Conservation (phyloP, 2,329 filamentous ascomycete species). For the Neofusicoccum laricinum region DNA sequence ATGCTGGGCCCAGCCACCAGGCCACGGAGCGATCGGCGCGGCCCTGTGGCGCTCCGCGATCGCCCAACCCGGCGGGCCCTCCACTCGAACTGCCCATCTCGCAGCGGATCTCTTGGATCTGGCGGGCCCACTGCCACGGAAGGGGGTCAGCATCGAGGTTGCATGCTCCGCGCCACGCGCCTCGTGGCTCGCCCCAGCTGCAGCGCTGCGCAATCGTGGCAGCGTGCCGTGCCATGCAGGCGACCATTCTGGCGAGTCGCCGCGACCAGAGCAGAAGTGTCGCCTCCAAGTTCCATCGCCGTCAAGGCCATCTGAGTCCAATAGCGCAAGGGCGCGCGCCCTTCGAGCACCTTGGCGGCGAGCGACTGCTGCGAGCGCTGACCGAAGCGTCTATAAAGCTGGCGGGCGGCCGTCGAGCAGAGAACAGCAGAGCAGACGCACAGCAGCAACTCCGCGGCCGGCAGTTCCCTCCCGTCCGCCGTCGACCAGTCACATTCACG, state of each 20-base stretch:
- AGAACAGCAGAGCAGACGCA: not conserved
- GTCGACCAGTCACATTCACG: conserved; percentile 6
- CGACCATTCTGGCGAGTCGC: conserved; percentile 15
- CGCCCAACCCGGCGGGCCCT: conserved; percentile 14
- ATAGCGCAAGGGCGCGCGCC: conserved; percentile 18
- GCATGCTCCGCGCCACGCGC: conserved; percentile 17
- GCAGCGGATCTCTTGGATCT: conserved; percentile 16
- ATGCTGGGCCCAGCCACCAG: conserved; percentile 17
- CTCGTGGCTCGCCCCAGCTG: conserved; percentile 15
- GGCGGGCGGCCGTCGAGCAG: not conserved
- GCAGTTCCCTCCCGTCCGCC: conserved; percentile 1
- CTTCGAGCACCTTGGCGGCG: conserved; percentile 1
- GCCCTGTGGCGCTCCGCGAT: conserved; percentile 14
- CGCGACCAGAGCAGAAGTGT: conserved; percentile 16
- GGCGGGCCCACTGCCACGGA: conserved; percentile 16
- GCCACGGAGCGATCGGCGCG: conserved; percentile 16
- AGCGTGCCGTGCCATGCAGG: conserved; percentile 15
- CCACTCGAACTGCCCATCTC: conserved; percentile 15
- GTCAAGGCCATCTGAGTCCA: conserved; percentile 16
- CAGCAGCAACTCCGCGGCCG: not conserved
- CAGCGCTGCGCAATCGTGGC: conserved; percentile 17
- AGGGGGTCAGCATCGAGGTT: conserved; percentile 16
- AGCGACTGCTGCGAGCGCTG: conserved; percentile 4
- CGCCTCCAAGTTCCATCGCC: conserved; percentile 17
- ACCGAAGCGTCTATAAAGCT: conserved; percentile 3